Conservation (phyloP, 1,139 yeast genomes). For the Hansenula lynferdii region DNA sequence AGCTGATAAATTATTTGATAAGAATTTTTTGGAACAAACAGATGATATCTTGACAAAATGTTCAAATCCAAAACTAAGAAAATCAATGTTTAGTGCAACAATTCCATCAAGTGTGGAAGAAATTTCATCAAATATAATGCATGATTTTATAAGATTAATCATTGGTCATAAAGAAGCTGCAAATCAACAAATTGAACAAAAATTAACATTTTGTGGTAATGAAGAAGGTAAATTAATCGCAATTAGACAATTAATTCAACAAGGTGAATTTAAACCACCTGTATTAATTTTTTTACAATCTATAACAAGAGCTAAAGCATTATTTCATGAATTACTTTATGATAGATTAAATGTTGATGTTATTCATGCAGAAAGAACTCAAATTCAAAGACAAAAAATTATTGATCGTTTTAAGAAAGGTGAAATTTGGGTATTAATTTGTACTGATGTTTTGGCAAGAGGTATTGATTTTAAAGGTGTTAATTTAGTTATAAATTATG, state of each 20-base stretch:
- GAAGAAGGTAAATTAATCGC: conserved; percentile 95
- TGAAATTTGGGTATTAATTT: conserved; percentile 91
- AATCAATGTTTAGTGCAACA: conserved; percentile 91
- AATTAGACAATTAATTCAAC: conserved; percentile 78
- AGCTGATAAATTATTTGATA: conserved; percentile 91
- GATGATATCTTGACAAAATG: conserved; percentile 77
- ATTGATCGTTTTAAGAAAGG: conserved; percentile 84
- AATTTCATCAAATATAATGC: conserved; percentile 81
- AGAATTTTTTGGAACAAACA: conserved; percentile 87
- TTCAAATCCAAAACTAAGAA: conserved; percentile 40
- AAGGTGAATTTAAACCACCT: conserved; percentile 89
- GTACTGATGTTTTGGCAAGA: conserved; percentile 93
- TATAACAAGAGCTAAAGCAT: conserved; percentile 89
- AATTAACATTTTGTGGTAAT: conserved; percentile 79
- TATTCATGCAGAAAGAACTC: conserved; percentile 93
- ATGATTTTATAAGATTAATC: conserved; percentile 76
- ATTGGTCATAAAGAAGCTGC: conserved; percentile 97
- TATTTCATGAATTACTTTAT: conserved; percentile 86
- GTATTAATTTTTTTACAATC: conserved; percentile 89
- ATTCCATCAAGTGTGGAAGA: conserved; percentile 93
- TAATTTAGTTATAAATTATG: conserved; percentile 90
- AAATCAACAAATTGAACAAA: conserved; percentile 76
- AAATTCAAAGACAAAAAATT: conserved; percentile 79
- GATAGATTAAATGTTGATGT: conserved; percentile 93
- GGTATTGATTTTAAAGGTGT: conserved; percentile 98